Conservation (phyloP, 2,329 filamentous ascomycete genomes). For the Xylaria digitata region DNA sequence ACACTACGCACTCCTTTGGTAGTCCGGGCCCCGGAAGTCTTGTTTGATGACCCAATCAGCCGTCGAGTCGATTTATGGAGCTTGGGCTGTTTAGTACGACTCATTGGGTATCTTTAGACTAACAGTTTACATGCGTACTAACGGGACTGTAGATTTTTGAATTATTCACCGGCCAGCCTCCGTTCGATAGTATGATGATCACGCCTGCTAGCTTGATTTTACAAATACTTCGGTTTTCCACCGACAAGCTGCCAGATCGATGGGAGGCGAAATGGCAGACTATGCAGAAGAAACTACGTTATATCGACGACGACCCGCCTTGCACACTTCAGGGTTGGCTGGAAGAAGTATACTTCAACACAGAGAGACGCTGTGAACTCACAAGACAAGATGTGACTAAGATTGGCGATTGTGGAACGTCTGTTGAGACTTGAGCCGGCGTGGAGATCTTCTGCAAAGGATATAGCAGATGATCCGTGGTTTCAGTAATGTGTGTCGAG, state of each 20-base stretch:
- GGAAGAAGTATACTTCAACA: conserved; percentile 27
- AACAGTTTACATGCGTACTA: background rate
- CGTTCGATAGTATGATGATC: conserved; percentile 13
- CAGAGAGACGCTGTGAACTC: conserved; percentile 4
- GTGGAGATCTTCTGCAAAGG: conserved; percentile 6
- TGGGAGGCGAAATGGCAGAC: conserved; percentile 28
- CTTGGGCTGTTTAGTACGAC: conserved; percentile 31
- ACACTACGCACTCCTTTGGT: conserved; percentile 25
- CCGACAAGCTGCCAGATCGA: conserved; percentile 25
- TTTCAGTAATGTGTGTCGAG: too few relatives aligned
- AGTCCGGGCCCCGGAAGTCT: conserved; percentile 30
- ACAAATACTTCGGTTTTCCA: conserved; percentile 24
- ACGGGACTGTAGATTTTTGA: conserved; percentile 27
- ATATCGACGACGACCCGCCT: conserved; percentile 5
- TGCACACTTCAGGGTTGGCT: conserved; percentile 23
- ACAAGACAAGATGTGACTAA: conserved; percentile 20
- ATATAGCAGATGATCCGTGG: conserved; percentile 16
- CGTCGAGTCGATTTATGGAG: conserved; percentile 32
- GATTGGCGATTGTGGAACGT: conserved; percentile 10
- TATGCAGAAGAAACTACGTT: conserved; percentile 1
- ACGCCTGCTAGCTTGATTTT: conserved; percentile 6
- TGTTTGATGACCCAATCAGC: conserved; percentile 28
- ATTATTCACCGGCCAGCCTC: conserved; percentile 29
- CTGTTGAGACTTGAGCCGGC: conserved; percentile 24
- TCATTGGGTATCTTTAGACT: background rate